Base-by-base conservation (phyloP, 768 basidiomycete genomes). In the Cystobasidium ongulense region DNA sequence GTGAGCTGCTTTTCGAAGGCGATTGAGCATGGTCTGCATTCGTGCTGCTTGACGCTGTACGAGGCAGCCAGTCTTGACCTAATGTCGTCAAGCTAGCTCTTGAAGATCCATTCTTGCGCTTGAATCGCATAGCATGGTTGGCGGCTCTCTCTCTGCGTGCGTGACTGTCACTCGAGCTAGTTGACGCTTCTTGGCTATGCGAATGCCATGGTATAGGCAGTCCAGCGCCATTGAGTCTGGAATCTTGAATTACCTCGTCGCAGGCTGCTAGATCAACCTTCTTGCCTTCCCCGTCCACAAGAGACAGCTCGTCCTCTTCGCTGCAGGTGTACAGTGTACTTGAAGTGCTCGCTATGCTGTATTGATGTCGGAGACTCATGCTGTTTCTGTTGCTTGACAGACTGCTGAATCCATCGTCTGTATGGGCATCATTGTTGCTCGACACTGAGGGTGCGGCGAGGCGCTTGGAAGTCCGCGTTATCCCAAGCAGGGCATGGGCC, bases 71-170 rank as follows among this genome's bases (percentile, higher is more conserved):
- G 25, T 59, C 57, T 21, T 59, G 29, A 1, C 57, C 57, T 29
- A 59, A 35, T 15, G 57, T 59, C 25, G 11, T 27, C 57, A 59
- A 35, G 57, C 29, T 29, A 5, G 57, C 33, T 21, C 57, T 27
- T 29, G 57, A 59, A 29, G 57, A 59, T 35, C 8, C 33, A 59
- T 59, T 59, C 25, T 35, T 27, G 17, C 57, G 57, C 57, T 29
- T 59, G 57, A 59, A 59, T 59, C 57, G 57, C 25, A 59, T 59
- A 29, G 57, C 57, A 59, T 59, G 57, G 21, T 59, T 59, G 5
- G 25, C 57, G 23, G 29, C 57, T 29, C 57, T 10, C 11, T 35
- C 57, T 29, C 23, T 59, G 57, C 57, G 25, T 13, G 25, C 29
- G 27, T 59, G 25, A 31, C 33, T 59, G 23, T 31, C 29, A 59